Base-by-base conservation (phyloP, 2,329 filamentous ascomycete genomes). In the Epichloe coenophiala region DNA sequence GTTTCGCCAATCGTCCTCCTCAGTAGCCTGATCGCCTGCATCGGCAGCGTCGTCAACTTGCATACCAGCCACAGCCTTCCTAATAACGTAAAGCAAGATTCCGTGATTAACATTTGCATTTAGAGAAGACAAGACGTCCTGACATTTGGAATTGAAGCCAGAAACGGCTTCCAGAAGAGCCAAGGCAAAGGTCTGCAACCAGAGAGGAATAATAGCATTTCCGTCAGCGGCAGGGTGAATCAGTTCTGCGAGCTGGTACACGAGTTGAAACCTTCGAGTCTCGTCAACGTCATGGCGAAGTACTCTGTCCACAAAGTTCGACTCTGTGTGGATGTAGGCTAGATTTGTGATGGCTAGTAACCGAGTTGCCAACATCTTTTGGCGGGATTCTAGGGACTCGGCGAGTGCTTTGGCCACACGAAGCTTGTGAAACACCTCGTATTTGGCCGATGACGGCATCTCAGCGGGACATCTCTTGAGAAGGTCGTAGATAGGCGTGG, bases 81-180 rank as follows among this genome's bases (percentile, higher is more conserved):
- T 81, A 47, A 95, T 84, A 57, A 96, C 79, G 61, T 96, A 97
- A 57, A 97, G 84, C 43, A 99, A 75, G 33, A 97, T 85, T 13
- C 93, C 94, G 60, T 98, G 94, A 60, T 95, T 97, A 38, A 97
- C 91, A 58, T 91, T 95, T 49, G 94, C 88, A 60, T 89, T 95
- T 41, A 99, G 72, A n/a, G 93, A 89, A 41, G 88, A 83, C 55
- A 89, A 83, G 23, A 98, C 84, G 63, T 98, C 93, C 36, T 81
- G 72, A 33, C 84, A 79, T 61, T 88, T 90, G 51, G 76, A 71
- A 59, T 86, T 84, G 63, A 88, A 88, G 61, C 81, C 85, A 6
- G 87, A 81, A 51, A 98, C 75, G n/a, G 88, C 86, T 63, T 96
- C 89, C 47, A 99, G 73, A 1, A 91, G 78, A 48, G 81, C 78